A percentile compares a stretch with the other conserved stretches of the same genome.
Evolutionary conservation across 1,139 yeast species (phyloP).

Genomic region (Taiozyma onychis): DNA sequence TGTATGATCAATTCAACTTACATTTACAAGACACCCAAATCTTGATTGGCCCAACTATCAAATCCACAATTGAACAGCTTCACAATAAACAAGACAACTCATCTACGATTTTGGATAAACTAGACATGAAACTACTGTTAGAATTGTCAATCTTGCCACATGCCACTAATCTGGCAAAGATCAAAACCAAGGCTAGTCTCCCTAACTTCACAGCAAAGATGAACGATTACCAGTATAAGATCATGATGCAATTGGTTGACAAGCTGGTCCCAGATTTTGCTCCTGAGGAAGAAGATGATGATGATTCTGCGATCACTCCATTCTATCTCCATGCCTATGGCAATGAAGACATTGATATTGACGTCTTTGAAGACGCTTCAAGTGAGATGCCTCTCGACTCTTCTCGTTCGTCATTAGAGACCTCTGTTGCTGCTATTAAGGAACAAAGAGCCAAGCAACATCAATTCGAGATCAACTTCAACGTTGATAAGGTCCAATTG

Average conservation of each 20-base stretch:
- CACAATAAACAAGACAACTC: conserved; percentile 40
- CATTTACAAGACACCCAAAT: conserved; percentile 83
- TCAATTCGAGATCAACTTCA: conserved; percentile 63
- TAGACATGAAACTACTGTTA: conserved; percentile 65
- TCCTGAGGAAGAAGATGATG: conserved; percentile 24
- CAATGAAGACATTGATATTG: neutral
- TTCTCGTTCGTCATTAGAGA: neutral
- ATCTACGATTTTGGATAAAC: conserved; percentile 58
- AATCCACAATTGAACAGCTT: conserved; percentile 67
- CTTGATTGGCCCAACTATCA: conserved; percentile 76
- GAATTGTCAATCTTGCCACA: conserved; percentile 84
- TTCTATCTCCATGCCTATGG: neutral
- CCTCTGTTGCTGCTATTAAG: neutral
- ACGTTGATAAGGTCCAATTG: conserved; percentile 56
- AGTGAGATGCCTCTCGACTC: neutral
- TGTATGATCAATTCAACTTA: conserved; percentile 85
- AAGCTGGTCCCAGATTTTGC: conserved; percentile 61
- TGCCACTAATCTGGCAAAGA: conserved; percentile 65
- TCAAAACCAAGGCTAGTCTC: conserved; percentile 75
- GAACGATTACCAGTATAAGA: conserved; percentile 87
- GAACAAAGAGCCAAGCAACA: conserved; percentile 27
- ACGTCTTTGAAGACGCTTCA: neutral
- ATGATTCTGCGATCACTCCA: conserved; percentile 9
- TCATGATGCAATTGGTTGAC: conserved; percentile 73
- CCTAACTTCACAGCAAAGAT: conserved; percentile 67